phyloP scores from a whole-genome alignment of 305 asterid genomes.

The Caryopteris hybrid region DNA sequence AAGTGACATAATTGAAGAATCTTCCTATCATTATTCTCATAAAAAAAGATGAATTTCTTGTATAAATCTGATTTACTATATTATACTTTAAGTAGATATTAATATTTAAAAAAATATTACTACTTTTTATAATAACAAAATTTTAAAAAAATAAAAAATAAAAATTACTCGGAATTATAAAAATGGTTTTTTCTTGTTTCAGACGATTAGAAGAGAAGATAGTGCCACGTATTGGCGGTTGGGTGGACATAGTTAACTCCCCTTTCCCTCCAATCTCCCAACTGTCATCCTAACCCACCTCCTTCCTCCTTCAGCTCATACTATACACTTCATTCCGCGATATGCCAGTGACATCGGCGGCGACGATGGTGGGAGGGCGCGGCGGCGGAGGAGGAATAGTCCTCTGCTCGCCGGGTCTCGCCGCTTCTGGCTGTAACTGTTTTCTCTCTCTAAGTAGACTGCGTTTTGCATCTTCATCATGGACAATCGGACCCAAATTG shows the following conservation, averaged over 20 bases:
- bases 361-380: constrained; percentile 20
- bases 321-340: not conserved
- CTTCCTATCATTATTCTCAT: too few relatives aligned
- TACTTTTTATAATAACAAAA: too few relatives aligned
- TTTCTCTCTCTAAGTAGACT: constrained; percentile 25
- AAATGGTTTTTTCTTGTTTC: not conserved
- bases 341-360: constrained; percentile 16
- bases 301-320: constrained; percentile 13
- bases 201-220: constrained; percentile 23
- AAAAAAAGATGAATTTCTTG: too few relatives aligned
- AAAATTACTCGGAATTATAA: too few relatives aligned
- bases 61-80: too few relatives aligned
- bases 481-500: not conserved
- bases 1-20: too few relatives aligned
- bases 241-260: constrained; percentile 24
- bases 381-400: constrained; percentile 38
- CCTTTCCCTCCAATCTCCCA: constrained; percentile 33
- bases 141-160: too few relatives aligned
- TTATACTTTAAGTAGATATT: too few relatives aligned
- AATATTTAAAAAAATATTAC: too few relatives aligned
- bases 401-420: constrained; percentile 32
- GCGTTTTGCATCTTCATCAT: constrained; percentile 5
- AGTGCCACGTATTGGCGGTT: constrained; percentile 63
- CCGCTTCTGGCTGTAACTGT: constrained; percentile 18
- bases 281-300: constrained; percentile 12